Conservation (phyloP, 106 monocot species). For the Agapanthus africanus region DNA sequence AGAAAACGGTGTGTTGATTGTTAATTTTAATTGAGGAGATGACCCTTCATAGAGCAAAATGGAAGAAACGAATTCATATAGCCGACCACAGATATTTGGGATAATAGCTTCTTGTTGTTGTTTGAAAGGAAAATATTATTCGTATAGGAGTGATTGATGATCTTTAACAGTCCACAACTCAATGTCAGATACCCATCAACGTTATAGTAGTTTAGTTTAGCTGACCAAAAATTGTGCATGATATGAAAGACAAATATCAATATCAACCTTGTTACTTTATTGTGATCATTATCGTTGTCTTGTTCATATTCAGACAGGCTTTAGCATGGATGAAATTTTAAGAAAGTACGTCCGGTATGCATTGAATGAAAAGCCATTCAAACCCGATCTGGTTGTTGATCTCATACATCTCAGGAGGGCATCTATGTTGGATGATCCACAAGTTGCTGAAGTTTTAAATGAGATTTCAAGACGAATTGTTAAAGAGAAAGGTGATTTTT, state of each 20-base stretch:
- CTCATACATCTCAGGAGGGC: conserved; percentile 77
- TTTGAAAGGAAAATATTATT: too few species aligned
- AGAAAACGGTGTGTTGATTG: too few species aligned
- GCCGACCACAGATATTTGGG: too few species aligned
- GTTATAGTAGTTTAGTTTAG: not conserved
- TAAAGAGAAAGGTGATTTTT: conserved; percentile 73
- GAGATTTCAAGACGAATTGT: conserved; percentile 92
- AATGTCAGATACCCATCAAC: not conserved
- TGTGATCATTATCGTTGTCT: not conserved
- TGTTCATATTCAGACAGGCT: conserved; percentile 65
- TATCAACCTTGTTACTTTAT: not conserved
- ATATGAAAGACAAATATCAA: too few species aligned
- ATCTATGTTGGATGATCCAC: conserved; percentile 69
- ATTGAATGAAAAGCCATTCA: conserved; percentile 90
- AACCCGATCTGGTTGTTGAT: conserved; percentile 54
- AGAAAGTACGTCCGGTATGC: conserved; percentile 92
- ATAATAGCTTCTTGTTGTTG: not conserved
- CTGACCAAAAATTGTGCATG: not conserved
- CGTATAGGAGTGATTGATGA: not conserved
- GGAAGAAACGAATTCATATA: too few species aligned
- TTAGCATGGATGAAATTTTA: conserved; percentile 85
- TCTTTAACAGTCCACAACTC: not conserved
- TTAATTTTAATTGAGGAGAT: too few species aligned
- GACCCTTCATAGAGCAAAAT: too few species aligned
- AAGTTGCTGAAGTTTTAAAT: conserved; percentile 89